Base-by-base conservation (phyloP, 2,329 filamentous ascomycete species). In the Byssoonygena ceratinophila region DNA sequence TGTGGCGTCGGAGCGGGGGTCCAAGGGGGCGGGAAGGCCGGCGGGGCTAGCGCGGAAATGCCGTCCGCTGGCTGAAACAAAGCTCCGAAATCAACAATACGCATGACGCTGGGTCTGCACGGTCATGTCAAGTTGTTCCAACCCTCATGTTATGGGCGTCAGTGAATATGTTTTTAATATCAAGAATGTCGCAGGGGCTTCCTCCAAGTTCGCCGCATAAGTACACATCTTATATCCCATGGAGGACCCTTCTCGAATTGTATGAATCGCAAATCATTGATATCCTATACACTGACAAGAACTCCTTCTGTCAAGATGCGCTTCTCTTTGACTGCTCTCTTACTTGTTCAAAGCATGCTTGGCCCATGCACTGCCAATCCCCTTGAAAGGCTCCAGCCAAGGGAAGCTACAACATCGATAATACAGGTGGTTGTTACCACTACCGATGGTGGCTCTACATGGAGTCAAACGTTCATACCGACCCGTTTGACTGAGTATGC, bases 241-340 rank as follows among this genome's bases (percentile, higher is more conserved):
- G 31, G 31, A 7, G 31, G 31, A 3, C 11, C 6, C 11, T 3
- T 12, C 11, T 34, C 31, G n/a, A n/a, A n/a, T n/a, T n/a, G n/a
- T n/a, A n/a, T n/a, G n/a, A n/a, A n/a, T n/a, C n/a, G n/a, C n/a
- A n/a, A n/a, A n/a, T n/a, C n/a, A n/a, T n/a, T n/a, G n/a, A n/a
- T n/a, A n/a, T 29, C 14, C 31, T 3, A 12, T 34, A 3, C 8
- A 34, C 9, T 16, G 14, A 22, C 25, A 27, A 25, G n/a, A n/a
- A n/a, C n/a, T n/a, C n/a, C n/a, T 16, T 44, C 16, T 36, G 48
- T 44, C 25, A 51, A 23, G 16, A 51, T 51, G 48, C 37, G 48
- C 25, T 51, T 34, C 5, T 41, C 36, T 23, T 31, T 31, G 16
- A 36, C 20, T 32, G 16, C 34, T 16, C 20, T 51, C 18, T 18